These are phyloP conservation scores for Fusarium luffae DNA, from an alignment of 2,329 filamentous ascomycete species.

Conservation along the genomic window DNA sequence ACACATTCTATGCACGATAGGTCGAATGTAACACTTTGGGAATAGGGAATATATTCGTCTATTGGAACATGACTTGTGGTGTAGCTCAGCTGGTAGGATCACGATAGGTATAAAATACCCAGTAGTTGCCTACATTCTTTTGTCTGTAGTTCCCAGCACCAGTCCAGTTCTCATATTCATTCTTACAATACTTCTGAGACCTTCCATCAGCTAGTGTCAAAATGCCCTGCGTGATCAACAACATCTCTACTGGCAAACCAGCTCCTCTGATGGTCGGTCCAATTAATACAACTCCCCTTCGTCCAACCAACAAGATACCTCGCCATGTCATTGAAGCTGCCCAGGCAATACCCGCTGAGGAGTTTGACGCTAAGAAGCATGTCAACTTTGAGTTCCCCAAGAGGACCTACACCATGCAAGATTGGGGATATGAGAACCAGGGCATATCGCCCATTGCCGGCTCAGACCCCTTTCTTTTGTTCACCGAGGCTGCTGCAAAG, in stretches of 20 bases:
- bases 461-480: background rate
- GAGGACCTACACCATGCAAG: slow-evolving; percentile 68
- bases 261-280: background rate
- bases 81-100: background rate
- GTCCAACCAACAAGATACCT: background rate
- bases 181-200: too few relatives aligned
- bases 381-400: slow-evolving; percentile 62
- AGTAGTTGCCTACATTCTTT: background rate
- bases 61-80: background rate
- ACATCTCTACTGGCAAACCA: background rate
- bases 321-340: background rate
- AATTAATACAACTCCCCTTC: background rate
- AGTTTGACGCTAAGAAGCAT: slow-evolving; percentile 62
- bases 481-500: background rate
- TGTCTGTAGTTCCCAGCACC: background rate
- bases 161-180: background rate
- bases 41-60: background rate
- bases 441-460: slow-evolving; percentile 73
- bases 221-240: background rate
- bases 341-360: background rate
- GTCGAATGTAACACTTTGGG: background rate
- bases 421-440: slow-evolving; percentile 66
- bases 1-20: background rate
- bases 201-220: background rate
- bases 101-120: background rate